A percentile compares a stretch with the other conserved stretches of the same genome.
These are phyloP conservation scores for Podila minutissima DNA, from an alignment of 192 early-diverging fungal species.

Conservation along the genomic window DNA sequence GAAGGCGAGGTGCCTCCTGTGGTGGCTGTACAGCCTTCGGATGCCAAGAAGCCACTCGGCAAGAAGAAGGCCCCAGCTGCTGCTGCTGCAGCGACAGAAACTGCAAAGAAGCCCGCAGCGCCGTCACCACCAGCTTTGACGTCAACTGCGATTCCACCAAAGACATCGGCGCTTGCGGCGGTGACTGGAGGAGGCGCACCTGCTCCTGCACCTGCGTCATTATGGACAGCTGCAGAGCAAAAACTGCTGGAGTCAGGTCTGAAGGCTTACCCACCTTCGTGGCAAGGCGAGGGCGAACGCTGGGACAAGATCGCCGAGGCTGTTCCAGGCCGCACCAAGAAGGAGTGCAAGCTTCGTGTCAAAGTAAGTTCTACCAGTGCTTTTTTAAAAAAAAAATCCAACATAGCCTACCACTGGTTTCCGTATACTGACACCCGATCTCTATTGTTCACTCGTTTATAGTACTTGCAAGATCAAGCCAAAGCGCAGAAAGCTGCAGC, in stretches of 20 bases:
- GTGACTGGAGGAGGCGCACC: background rate
- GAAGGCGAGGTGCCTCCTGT: slow-evolving; percentile 27
- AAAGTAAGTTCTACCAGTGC: slow-evolving; percentile 52
- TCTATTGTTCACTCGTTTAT: background rate
- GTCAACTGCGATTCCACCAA: background rate
- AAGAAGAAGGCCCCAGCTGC: background rate
- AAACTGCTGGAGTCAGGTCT: slow-evolving; percentile 64
- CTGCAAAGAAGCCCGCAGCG: background rate
- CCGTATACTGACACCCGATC: background rate
- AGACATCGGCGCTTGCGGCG: slow-evolving; percentile 28
- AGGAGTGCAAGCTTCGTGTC: slow-evolving; percentile 71
- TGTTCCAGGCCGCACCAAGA: slow-evolving; percentile 68
- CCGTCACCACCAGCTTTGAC: background rate
- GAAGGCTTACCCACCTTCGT: slow-evolving; percentile 65
- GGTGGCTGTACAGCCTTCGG: background rate
- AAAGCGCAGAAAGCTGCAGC: slow-evolving; percentile 57
- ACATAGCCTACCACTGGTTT: too few species aligned
- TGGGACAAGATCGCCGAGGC: slow-evolving; percentile 72
- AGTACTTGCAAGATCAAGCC: slow-evolving; percentile 59
- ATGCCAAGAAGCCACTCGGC: background rate
- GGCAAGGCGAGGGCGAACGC: slow-evolving; percentile 65
- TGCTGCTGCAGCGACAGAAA: background rate
- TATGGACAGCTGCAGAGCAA: slow-evolving; percentile 67
- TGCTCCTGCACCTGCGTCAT: slow-evolving; percentile 28
- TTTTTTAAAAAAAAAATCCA: background rate